phyloP scores from a whole-genome alignment of 169 alveolate genomes.

The Plasmodium sp. region DNA sequence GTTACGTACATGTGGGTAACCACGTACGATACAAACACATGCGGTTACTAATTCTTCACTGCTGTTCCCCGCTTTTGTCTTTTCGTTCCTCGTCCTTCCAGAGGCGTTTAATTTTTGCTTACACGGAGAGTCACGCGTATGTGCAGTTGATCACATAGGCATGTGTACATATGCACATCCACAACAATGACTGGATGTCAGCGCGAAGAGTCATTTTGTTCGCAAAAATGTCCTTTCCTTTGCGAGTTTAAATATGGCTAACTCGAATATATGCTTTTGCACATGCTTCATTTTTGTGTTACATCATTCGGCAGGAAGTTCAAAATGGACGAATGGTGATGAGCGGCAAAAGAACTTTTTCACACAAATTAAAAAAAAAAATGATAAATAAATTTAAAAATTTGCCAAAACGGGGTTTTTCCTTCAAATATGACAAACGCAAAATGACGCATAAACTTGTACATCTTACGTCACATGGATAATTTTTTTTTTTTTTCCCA shows the following conservation, averaged over 20 bases:
- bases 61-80: not conserved
- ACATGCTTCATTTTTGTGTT: not conserved
- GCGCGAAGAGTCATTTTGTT: not conserved
- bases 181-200: not conserved
- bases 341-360: not conserved
- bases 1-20: not conserved
- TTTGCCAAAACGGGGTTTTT: not conserved
- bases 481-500: not conserved
- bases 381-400: not conserved
- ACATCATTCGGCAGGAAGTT: not conserved
- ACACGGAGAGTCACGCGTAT: not conserved
- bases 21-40: not conserved
- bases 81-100: not conserved
- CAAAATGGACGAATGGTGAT: not conserved
- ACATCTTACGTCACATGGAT: not conserved
- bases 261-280: not conserved
- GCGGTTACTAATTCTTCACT: not conserved
- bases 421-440: not conserved
- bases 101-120: not conserved
- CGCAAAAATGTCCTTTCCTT: not conserved
- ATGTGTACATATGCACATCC: constrained; percentile 5
- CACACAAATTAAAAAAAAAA: not conserved
- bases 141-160: not conserved
- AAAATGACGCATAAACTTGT: not conserved
- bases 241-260: not conserved